Base-by-base conservation (phyloP, 164 flowering plant genomes). In the Saururus chinensis region DNA sequence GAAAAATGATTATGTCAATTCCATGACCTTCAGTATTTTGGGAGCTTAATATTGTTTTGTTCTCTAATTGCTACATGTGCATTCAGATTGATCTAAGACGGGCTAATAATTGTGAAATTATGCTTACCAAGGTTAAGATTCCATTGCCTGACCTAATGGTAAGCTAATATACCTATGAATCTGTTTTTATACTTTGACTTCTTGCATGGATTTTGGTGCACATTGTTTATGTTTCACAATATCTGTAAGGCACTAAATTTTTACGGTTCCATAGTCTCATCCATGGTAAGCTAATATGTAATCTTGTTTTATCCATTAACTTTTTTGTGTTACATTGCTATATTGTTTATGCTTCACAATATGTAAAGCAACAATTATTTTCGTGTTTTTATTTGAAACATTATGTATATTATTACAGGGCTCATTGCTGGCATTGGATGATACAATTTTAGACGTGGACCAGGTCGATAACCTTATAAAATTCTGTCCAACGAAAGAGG, bases 401-500 rank as follows among this genome's bases (percentile, higher is more conserved):
- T 48, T 61, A 37, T 56, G 12, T 62, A 57, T 51, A 52, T 68
- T 56, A 56, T 70, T 60, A 42, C 89, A 95, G 99, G 74, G 75
- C 73, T 77, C 89, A 20, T 81, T 89, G 64, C 96, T 95, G 75
- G 77, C 84, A 19, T 69, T 95, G 81, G 99, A 95, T 73, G 97
- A 87, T 64, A 75, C 90, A 24, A 87, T 82, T 53, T 65, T 95
- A 64, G 97, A 95, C 73, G 76, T 77, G 70, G 99, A 95, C 76
- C 97, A 88, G 73, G 88, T 91, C 68, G 99, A 95, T 56, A 95
- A 91, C 70, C 89, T 95, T 56, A 89, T 89, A 69, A 95, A 95
- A 68, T 95, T 87, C 65, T 85, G 92, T 76, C 99, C 99, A 40
- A 91, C 95, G 41, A 89, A 91, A 74, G 99, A 91, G 76, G 99